Evolutionary conservation across 495 filamentous ascomycete genomes (phyloP).

Genomic region (Recurvomyces mirabilis): DNA sequence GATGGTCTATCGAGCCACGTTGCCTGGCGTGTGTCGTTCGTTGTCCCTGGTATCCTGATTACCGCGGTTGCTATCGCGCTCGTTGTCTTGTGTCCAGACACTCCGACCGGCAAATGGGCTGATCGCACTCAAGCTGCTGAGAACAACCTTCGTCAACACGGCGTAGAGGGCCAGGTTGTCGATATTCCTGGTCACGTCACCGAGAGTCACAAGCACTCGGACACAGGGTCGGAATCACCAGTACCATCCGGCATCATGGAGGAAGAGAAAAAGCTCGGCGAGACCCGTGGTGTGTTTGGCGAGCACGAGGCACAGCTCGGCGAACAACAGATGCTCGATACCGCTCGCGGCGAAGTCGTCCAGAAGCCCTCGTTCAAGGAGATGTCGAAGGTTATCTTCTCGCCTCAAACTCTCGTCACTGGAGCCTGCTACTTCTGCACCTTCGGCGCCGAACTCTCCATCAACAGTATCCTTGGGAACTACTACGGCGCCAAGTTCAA

Average conservation of each 20-base stretch:
- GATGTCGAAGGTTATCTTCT: constrained; percentile 21
- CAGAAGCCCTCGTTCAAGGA: constrained; percentile 27
- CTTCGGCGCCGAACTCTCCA: constrained; percentile 30
- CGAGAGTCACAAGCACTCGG: constrained; percentile 12
- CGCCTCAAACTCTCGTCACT: constrained; percentile 27
- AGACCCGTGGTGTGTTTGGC: constrained; percentile 20
- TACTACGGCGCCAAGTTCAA: constrained; percentile 29
- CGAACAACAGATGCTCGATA: constrained; percentile 27
- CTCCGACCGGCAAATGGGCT: constrained; percentile 29
- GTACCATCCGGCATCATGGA: constrained; percentile 12
- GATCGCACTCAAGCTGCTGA: constrained; percentile 27
- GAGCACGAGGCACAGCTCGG: constrained; percentile 25
- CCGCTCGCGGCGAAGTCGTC: constrained; percentile 30
- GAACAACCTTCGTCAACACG: constrained; percentile 23
- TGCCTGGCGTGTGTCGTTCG: constrained; percentile 30
- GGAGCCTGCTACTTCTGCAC: constrained; percentile 31
- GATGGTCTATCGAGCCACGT: constrained; percentile 18
- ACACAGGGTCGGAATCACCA: background rate
- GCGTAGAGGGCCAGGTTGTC: constrained; percentile 22
- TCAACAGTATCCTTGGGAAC: constrained; percentile 32
- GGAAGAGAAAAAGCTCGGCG: constrained; percentile 26
- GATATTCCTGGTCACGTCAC: constrained; percentile 23
- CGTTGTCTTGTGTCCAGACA: constrained; percentile 28
- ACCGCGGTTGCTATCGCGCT: constrained; percentile 23
- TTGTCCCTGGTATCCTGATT: constrained; percentile 32